Evolutionary conservation across 1,139 yeast species (phyloP), one percentile per base, ranked within the genome.

Genomic region (Yamadazyma siamensis): DNA sequence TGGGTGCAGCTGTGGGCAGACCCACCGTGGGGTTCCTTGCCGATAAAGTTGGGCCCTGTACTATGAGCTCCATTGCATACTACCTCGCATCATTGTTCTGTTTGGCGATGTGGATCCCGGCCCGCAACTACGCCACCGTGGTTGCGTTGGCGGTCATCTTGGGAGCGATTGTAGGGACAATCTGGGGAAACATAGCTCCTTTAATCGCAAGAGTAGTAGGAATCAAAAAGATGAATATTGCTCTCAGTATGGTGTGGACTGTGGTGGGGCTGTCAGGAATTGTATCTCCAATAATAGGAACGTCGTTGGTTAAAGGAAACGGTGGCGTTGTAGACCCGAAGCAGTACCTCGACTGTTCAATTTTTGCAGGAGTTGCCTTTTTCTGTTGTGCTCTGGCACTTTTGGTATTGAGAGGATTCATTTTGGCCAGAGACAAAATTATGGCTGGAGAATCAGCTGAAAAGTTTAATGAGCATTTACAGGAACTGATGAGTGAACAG

Each of bases 241-340:
- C 74, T 0, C 60, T 74, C 52, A 63, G 72, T 6, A 56, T 67
- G 53, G 40, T 69, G 13, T 75, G 80, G 80, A 47, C 61, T 6
- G 54, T 66, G 16, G 45, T 65, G 35, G 81, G 77, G 9, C 34
- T 52, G 3, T 54, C 71, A 13, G 77, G 76, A 1, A 48, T 73
- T 25, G 67, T 59, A 1, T 65, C 79, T 1, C 80, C 81, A 4
- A 65, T 75, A 11, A 66, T 76, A 36, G 81, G 81, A 2, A 59
- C 72, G 18, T 52, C 65, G 8, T 52, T 75, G 31, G 71, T 70
- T 31, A 52, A 58, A 7, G 56, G 60, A 1, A 33, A 30, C 4
- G 63, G 60, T 0, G 52, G 49, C 0, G 65, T 69, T 3, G 48
- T 53, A 2, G 58, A 58, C 35, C 75, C 80, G 3, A 47, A 56